Evolutionary conservation across 2,329 filamentous ascomycete species (phyloP), one percentile per base, ranked within the genome.

Genomic region (Dothidotthia symphoricarpi): DNA sequence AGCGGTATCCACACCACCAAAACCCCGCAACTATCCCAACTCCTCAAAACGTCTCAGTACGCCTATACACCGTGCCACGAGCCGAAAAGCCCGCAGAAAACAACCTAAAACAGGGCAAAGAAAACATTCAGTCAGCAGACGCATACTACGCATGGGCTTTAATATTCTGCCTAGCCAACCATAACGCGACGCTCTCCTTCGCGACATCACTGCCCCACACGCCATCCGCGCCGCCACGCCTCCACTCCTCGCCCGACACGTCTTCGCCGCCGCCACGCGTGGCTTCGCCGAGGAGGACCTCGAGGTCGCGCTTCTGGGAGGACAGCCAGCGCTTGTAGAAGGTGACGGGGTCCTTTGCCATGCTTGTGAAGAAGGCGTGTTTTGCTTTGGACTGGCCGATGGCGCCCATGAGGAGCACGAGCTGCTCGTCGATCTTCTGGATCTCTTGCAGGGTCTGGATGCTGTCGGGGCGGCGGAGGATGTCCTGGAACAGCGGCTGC

Each of bases 271-370:
- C 69, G 25, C 74, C 73, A 37, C 82, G 76, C 34, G 81, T 78
- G 2, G 83, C 82, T 68, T 96, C 90, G 41, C 89, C 91, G 46
- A 93, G 77, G 31, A 96, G 84, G 6, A 93, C 82, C 59, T 95
- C 89, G 24, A 96, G 74, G 64, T 97, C 91, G 32, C 90, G 78
- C 69, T 89, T 89, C 72, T 98, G 93, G 12, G 85, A 91, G 57
- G 83, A 88, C 35, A 95, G 75, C 93, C 93, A 98, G 59, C 86
- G 82, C 49, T 80, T 82, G 43, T 96, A 76, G 57, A 97, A 97
- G 10, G 78, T 81, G 12, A 86, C 84, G 0, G 93, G 93, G 53
- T 96, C 89, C 48, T 85, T 80, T 42, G 82, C 80, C 48, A 97
- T 75, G 4, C 82, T 81, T 6, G 80, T 82, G 67, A 93, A 85